Percentiles rank a stretch among this genome's conserved stretches.
Conservation (phyloP, 306 rosid genomes). For the Begonia peltatifolia region DNA sequence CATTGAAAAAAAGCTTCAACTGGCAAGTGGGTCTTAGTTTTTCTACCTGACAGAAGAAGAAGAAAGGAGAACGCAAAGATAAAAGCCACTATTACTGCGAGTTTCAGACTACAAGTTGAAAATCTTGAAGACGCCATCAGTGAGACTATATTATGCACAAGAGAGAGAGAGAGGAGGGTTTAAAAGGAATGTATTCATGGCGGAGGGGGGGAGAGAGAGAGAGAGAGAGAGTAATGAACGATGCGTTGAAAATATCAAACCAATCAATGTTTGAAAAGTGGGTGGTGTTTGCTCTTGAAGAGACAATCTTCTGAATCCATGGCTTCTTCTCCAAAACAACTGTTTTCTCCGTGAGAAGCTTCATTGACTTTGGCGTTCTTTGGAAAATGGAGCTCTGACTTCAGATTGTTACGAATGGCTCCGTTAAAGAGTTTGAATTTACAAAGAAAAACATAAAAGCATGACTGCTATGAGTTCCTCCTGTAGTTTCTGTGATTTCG, state of each 20-base stretch:
- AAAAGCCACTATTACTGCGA: conserved; percentile 1
- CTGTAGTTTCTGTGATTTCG: no score
- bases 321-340: background rate
- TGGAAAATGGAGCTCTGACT: conserved; percentile 5
- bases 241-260: background rate
- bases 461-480: no score
- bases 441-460: no score
- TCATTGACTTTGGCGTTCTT: background rate
- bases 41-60: conserved; percentile 8
- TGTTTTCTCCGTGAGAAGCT: background rate
- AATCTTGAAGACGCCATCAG: conserved; percentile 1
- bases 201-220: background rate
- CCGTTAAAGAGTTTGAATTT: background rate
- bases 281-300: conserved; percentile 3
- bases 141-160: background rate
- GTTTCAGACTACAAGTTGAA: background rate
- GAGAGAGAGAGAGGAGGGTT: conserved; percentile 2
- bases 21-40: background rate
- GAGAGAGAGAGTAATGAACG: background rate
- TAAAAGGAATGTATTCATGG: background rate
- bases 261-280: background rate
- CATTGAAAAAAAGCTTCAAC: background rate
- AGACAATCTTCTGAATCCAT: conserved; percentile 5
- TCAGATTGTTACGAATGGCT: conserved; percentile 6
- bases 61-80: conserved; percentile 2